These are phyloP conservation scores for Raphanus sativus DNA, from an alignment of 345 rosid species.

Conservation along the genomic window DNA sequence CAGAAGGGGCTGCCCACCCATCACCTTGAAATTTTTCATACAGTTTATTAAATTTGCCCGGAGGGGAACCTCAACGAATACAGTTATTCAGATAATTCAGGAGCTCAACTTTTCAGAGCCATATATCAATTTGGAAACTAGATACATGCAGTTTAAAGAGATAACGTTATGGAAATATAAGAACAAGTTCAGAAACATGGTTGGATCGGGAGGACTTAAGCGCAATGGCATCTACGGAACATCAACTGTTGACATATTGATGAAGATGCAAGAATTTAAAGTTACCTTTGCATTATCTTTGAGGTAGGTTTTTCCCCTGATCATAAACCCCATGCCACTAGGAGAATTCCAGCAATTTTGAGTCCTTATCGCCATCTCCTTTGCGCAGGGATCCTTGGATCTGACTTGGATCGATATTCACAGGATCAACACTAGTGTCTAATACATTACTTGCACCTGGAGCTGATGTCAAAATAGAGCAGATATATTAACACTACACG, in stretches of 20 bases:
- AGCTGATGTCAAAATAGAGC: slow-evolving; percentile 45
- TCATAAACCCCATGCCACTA: slow-evolving; percentile 82
- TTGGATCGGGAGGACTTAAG: slow-evolving; percentile 2
- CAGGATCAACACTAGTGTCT: slow-evolving; percentile 53
- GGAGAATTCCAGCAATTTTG: slow-evolving; percentile 93
- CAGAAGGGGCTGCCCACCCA: slow-evolving; percentile 92
- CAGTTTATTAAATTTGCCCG: neutral
- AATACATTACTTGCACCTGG: slow-evolving; percentile 60
- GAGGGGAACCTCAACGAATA: neutral
- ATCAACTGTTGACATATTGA: slow-evolving; percentile 15
- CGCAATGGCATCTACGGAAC: neutral
- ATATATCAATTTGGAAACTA: slow-evolving; percentile 2
- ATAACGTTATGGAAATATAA: neutral
- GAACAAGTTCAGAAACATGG: slow-evolving; percentile 4
- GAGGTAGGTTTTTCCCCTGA: slow-evolving; percentile 89
- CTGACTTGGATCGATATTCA: slow-evolving; percentile 53
- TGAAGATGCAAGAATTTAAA: neutral
- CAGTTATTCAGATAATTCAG: neutral
- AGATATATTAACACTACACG: slow-evolving; percentile 30
- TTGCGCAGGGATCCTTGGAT: slow-evolving; percentile 63
- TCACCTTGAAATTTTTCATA: slow-evolving; percentile 51
- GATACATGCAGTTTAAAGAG: slow-evolving; percentile 2
- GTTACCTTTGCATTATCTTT: slow-evolving; percentile 79
- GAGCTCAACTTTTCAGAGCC: neutral
- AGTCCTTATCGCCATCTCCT: slow-evolving; percentile 61